A percentile compares a stretch with the other conserved stretches of the same genome.
phyloP scores from a whole-genome alignment of 768 basidiomycete genomes.

The Imleria badia region DNA sequence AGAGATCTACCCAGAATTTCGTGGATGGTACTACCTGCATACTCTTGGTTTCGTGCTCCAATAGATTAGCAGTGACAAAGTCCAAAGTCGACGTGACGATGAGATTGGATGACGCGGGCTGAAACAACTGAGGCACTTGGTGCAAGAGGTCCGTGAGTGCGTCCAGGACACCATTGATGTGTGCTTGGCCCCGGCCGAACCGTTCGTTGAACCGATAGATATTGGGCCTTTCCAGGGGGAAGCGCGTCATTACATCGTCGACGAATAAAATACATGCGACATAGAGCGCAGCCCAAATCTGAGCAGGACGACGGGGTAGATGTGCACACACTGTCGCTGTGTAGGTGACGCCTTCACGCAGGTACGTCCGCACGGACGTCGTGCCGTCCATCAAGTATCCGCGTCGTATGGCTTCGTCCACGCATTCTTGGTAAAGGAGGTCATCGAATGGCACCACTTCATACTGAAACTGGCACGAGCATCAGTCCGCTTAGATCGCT shows the following conservation, averaged over 20 bases:
- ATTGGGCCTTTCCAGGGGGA: conserved; percentile 12
- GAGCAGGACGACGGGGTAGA: conserved; percentile 22
- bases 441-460: too few species aligned
- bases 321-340: conserved; percentile 23
- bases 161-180: conserved; percentile 32
- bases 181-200: conserved; percentile 25
- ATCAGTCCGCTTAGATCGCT: conserved; percentile 27
- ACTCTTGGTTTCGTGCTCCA: conserved; percentile 29
- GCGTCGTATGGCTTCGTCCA: too few species aligned
- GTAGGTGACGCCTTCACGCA: neutral
- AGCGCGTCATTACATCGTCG: conserved; percentile 33
- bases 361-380: neutral
- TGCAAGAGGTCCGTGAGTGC: conserved; percentile 28
- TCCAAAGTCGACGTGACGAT: conserved; percentile 37
- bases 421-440: too few species aligned
- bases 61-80: conserved; percentile 29
- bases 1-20: conserved; percentile 1
- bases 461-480: conserved; percentile 51
- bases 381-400: too few species aligned
- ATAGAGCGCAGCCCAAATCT: conserved; percentile 37
- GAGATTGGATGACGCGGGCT: conserved; percentile 28
- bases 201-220: conserved; percentile 33
- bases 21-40: conserved; percentile 19
- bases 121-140: conserved; percentile 27
- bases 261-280: conserved; percentile 32